Evolutionary conservation across 1,284 basidiomycete species (phyloP).

Genomic region (Cryptococcus sp.): DNA sequence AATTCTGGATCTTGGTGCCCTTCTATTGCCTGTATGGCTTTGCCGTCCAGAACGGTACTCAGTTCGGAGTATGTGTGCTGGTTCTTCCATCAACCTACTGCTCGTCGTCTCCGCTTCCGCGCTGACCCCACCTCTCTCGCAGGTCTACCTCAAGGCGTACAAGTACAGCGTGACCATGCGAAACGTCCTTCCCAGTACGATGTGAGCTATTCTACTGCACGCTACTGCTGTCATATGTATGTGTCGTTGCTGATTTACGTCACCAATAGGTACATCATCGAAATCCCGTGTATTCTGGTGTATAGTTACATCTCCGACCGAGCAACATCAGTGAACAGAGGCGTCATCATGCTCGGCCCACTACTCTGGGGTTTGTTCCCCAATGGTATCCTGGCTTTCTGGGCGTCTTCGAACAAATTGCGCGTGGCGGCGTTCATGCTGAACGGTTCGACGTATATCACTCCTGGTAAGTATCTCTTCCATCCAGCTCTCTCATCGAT

Average conservation of each 20-base stretch:
- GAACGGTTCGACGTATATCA: slow-evolving; percentile 6
- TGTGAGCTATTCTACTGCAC: not conserved
- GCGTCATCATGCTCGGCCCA: slow-evolving; percentile 12
- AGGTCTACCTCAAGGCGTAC: slow-evolving; percentile 17
- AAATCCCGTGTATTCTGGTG: slow-evolving; percentile 19
- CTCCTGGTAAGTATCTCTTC: too few species aligned
- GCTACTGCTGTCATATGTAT: too few species aligned
- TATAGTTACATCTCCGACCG: slow-evolving; percentile 23
- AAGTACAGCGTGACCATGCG: slow-evolving; percentile 18
- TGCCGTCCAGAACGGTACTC: slow-evolving; percentile 15
- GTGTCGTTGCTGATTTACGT: too few species aligned
- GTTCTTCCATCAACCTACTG: too few species aligned
- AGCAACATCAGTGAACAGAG: slow-evolving; percentile 5
- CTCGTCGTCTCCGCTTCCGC: too few species aligned
- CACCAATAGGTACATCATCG: slow-evolving; percentile 19
- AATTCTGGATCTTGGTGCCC: slow-evolving; percentile 19
- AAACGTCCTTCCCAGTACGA: slow-evolving; percentile 18
- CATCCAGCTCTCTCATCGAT: too few species aligned
- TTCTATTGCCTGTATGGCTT: slow-evolving; percentile 22
- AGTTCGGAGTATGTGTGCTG: slow-evolving; percentile 4
- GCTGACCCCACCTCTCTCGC: too few species aligned
- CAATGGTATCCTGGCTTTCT: slow-evolving; percentile 23
- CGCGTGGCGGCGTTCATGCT: slow-evolving; percentile 27
- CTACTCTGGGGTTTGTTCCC: slow-evolving; percentile 24
- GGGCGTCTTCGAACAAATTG: slow-evolving; percentile 14